Conservation (phyloP, 2,329 filamentous ascomycete species). For the Nothophoma quercina region DNA sequence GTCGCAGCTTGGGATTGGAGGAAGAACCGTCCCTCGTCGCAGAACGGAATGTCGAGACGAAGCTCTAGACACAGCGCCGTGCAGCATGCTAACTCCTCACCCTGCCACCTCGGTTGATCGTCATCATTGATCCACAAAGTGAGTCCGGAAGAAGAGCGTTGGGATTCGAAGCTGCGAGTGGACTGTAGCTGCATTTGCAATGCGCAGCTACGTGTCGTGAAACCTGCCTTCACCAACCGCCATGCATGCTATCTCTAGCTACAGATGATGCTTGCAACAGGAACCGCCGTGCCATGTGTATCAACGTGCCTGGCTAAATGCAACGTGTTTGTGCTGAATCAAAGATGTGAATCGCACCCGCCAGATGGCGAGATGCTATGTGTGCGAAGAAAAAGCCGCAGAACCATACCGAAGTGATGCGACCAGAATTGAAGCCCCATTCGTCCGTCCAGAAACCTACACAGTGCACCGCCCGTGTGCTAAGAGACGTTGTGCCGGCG, state of each 20-base stretch:
- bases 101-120: conserved; percentile 25
- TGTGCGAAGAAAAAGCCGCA: conserved; percentile 8
- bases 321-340: conserved; percentile 17
- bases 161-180: conserved; percentile 19
- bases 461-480: conserved; percentile 21
- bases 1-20: conserved; percentile 16
- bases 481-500: conserved; percentile 21
- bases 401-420: conserved; percentile 19
- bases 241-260: conserved; percentile 14
- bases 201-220: conserved; percentile 36
- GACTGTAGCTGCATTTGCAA: conserved; percentile 22
- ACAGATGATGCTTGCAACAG: conserved; percentile 20
- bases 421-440: conserved; percentile 8
- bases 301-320: conserved; percentile 28
- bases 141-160: conserved; percentile 8
- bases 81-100: conserved; percentile 17
- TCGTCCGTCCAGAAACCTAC: conserved; percentile 13
- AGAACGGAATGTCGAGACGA: conserved; percentile 11
- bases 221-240: conserved; percentile 19
- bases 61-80: conserved; percentile 5
- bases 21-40: conserved; percentile 5
- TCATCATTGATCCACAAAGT: conserved; percentile 15
- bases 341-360: neutral
- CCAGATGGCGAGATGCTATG: conserved; percentile 16
- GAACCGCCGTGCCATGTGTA: conserved; percentile 34